A percentile compares a stretch with the other conserved stretches of the same genome.
Conservation (phyloP, 164 flowering plant genomes). For the Berberis vulgaris region DNA sequence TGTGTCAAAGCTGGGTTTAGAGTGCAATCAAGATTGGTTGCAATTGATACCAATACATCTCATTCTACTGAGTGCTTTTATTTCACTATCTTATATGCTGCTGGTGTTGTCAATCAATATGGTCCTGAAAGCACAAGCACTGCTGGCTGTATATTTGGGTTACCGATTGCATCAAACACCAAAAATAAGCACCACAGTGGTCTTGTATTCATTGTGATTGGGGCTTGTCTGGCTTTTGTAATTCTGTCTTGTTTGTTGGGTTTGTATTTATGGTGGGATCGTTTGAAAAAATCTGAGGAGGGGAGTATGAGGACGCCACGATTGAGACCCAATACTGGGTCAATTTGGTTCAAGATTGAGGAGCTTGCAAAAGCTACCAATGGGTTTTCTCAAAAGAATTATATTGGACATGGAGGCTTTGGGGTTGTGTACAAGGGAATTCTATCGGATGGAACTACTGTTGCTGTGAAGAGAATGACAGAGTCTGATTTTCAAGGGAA, state of each 20-base stretch:
- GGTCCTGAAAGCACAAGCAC: slow-evolving; percentile 58
- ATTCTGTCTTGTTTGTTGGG: slow-evolving; percentile 26
- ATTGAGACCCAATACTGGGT: slow-evolving; percentile 47
- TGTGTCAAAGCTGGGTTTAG: slow-evolving; percentile 44
- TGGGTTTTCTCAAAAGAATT: slow-evolving; percentile 49
- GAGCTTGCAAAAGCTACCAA: slow-evolving; percentile 64
- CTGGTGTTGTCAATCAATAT: slow-evolving; percentile 44
- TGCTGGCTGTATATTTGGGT: slow-evolving; percentile 40
- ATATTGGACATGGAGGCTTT: slow-evolving; percentile 58
- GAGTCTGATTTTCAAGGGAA: slow-evolving; percentile 55
- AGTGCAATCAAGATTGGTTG: slow-evolving; percentile 28
- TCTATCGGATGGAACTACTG: slow-evolving; percentile 42
- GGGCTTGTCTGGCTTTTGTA: slow-evolving; percentile 38
- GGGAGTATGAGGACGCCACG: slow-evolving; percentile 9
- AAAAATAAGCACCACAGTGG: slow-evolving; percentile 8
- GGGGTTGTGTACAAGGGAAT: slow-evolving; percentile 66
- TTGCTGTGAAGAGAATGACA: slow-evolving; percentile 58
- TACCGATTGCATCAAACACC: slow-evolving; percentile 15
- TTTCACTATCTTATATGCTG: slow-evolving; percentile 60
- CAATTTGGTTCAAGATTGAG: slow-evolving; percentile 45
- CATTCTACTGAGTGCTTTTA: slow-evolving; percentile 49
- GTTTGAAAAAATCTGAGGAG: slow-evolving; percentile 18
- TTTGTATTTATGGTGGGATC: slow-evolving; percentile 32
- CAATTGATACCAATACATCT: slow-evolving; percentile 40
- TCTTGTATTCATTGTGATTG: slow-evolving; percentile 31